Base-by-base conservation (phyloP, 768 basidiomycete genomes). In the Calocera viscosa region DNA sequence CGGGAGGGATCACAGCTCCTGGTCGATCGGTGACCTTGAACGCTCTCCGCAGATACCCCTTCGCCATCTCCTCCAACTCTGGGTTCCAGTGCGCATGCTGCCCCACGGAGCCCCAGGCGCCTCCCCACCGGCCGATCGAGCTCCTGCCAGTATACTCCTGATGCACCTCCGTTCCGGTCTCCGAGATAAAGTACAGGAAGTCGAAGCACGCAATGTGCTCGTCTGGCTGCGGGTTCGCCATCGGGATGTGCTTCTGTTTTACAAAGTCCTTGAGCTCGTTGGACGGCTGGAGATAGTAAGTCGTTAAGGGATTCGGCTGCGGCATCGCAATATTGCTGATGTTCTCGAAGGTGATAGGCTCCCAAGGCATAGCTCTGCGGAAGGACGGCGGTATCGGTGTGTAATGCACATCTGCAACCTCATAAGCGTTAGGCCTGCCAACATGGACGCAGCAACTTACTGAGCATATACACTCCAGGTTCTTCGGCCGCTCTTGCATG, bases 201-300 rank as follows among this genome's bases (percentile, higher is more conserved):
- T 70, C 69, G 26, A 70, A 65, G 65, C 68, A 70, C 32, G 68
- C 66, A 0, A 70, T 66, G 49, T 70, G 69, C 19, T 70, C 69
- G 24, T 70, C 69, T 0, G 69, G 69, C 24, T 34, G 35, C 16
- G 64, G 69, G 17, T 47, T 49, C 7, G 69, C 67, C 14, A 38
- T 19, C 7, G 33, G 34, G 12, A 41, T 32, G 22, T 64, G 32
- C 12, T 63, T 60, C 14, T 32, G 63, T 2, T 26, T 47, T 33
- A 66, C 66, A 63, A 65, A 70, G 24, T 47, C 63, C 1, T 63
- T 65, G 47, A 70, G 65, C 38, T 53, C 60, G 40, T 60, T 32
- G 12, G 53, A 60, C 14, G 53, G 53, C 53, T 60, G 24, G 14
- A 70, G 43, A 66, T 70, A 68, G 49, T 64, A 70, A 16, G 66